A percentile compares a stretch with the other conserved stretches of the same genome.
Conservation (phyloP, 31 red algal genomes). For the Endocladia muricata region DNA sequence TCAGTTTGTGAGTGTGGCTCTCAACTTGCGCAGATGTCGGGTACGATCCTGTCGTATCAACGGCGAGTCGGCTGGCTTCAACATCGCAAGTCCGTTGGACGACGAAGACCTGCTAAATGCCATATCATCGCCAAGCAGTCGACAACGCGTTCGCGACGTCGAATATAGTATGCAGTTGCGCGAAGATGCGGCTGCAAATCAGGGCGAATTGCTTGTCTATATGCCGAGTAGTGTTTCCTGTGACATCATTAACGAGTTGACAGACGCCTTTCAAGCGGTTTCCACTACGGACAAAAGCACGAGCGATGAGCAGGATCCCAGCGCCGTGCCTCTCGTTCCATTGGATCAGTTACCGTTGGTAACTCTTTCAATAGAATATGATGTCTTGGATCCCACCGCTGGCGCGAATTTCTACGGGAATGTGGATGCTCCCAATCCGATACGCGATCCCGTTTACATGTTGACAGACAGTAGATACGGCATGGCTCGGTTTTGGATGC, state of each 20-base stretch:
- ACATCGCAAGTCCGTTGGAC: slow-evolving; percentile 27
- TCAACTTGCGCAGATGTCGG: slow-evolving; percentile 51
- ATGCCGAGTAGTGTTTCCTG: slow-evolving; percentile 34
- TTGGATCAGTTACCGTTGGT: slow-evolving; percentile 38
- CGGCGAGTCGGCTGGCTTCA: slow-evolving; percentile 14
- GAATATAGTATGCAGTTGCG: slow-evolving; percentile 27
- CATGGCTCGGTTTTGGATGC: slow-evolving; percentile 76
- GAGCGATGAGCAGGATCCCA: slow-evolving; percentile 7
- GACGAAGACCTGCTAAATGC: slow-evolving; percentile 35
- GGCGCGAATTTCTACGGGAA: slow-evolving; percentile 40
- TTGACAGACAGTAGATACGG: slow-evolving; percentile 57
- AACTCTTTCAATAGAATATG: slow-evolving; percentile 35
- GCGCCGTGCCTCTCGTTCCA: slow-evolving; percentile 17
- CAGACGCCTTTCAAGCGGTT: slow-evolving; percentile 12
- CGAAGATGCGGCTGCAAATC: slow-evolving; percentile 25
- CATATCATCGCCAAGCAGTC: slow-evolving; percentile 16
- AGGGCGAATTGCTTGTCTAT: slow-evolving; percentile 45
- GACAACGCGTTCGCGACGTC: slow-evolving; percentile 20
- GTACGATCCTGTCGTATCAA: slow-evolving; percentile 27
- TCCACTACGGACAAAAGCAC: slow-evolving; percentile 5
- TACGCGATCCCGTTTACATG: slow-evolving; percentile 62
- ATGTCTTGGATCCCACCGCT: slow-evolving; percentile 40
- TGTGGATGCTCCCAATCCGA: background rate
- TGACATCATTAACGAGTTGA: slow-evolving; percentile 55
- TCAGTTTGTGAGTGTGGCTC: slow-evolving; percentile 36